Evolutionary conservation across 371 early-diverging fungal genomes (phyloP).

Genomic region (Thermomucor indicae-seudaticae): DNA sequence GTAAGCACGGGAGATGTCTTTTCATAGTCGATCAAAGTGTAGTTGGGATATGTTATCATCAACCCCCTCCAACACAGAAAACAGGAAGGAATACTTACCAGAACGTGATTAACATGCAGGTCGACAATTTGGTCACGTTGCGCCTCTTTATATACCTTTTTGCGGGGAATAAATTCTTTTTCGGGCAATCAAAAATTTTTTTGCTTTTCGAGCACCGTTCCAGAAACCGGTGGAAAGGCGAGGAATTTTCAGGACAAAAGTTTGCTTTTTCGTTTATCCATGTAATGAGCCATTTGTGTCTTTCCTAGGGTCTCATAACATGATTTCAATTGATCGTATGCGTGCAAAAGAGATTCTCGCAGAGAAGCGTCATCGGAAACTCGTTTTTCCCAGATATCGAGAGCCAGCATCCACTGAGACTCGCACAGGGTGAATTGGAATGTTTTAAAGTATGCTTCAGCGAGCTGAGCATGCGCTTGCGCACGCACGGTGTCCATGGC

Average conservation of each 20-base stretch:
- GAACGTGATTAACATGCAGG: too few relatives aligned
- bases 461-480: conserved; percentile 32
- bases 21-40: conserved; percentile 37
- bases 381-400: conserved; percentile 30
- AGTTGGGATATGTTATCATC: too few relatives aligned
- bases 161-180: too few relatives aligned
- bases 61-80: too few relatives aligned
- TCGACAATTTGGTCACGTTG: too few relatives aligned
- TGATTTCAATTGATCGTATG: conserved; percentile 19
- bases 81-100: too few relatives aligned
- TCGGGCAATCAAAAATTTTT: too few relatives aligned
- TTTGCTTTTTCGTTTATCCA: conserved; percentile 19
- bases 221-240: too few relatives aligned
- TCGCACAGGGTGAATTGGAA: conserved; percentile 25
- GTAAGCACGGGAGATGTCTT: conserved; percentile 24
- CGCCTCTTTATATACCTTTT: too few relatives aligned
- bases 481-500: conserved; percentile 16
- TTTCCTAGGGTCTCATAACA: conserved; percentile 34
- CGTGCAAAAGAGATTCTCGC: conserved; percentile 1
- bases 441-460: conserved; percentile 26
- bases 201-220: too few relatives aligned
- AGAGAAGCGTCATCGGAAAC: not conserved
- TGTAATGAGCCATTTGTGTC: conserved; percentile 21
- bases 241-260: too few relatives aligned
- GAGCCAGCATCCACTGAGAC: conserved; percentile 14